phyloP scores from a whole-genome alignment of 2,329 filamentous ascomycete species.

The Berkeleyomyces basicola region DNA sequence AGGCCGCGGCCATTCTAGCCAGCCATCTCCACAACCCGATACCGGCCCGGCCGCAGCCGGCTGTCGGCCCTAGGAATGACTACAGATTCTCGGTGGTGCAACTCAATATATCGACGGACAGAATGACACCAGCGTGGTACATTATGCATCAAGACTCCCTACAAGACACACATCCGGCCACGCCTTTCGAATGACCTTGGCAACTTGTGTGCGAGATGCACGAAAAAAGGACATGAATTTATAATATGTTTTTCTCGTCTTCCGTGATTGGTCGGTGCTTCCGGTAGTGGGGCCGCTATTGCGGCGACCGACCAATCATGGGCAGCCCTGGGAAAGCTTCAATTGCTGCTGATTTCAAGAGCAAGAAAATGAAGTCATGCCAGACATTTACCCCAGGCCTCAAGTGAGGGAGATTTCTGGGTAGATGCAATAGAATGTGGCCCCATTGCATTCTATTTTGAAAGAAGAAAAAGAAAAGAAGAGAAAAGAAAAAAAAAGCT shows the following conservation, averaged over 20 bases:
- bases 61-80: neutral
- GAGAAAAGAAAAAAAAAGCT: neutral
- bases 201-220: neutral
- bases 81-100: neutral
- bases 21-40: neutral
- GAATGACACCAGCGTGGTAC: too few relatives aligned
- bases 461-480: neutral
- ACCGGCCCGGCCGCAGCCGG: constrained; percentile 2
- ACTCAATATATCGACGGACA: too few relatives aligned
- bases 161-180: neutral
- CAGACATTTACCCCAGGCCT: neutral
- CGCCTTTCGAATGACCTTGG: neutral
- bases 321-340: neutral
- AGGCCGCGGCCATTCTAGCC: neutral
- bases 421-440: neutral
- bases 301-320: neutral
- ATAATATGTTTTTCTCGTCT: neutral
- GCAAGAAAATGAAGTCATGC: neutral
- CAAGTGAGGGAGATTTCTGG: neutral
- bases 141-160: too few relatives aligned
- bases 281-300: neutral
- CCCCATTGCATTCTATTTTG: neutral
- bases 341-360: neutral
- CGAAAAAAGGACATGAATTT: neutral
- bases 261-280: neutral